These are phyloP conservation scores for Sclerotinia subarctica DNA, from an alignment of 2,329 filamentous ascomycete species.

Conservation along the genomic window DNA sequence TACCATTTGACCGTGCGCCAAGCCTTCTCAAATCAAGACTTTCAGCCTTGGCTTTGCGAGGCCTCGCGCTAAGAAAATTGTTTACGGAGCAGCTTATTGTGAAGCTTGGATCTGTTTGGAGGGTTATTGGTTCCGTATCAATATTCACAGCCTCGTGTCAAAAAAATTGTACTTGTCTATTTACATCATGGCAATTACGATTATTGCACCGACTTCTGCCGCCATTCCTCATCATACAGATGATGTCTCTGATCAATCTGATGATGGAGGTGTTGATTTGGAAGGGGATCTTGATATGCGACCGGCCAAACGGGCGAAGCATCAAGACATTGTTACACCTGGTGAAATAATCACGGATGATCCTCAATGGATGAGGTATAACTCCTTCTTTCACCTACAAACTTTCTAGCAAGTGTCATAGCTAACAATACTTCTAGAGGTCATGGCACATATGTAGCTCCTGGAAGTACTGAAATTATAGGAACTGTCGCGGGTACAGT, in stretches of 20 bases:
- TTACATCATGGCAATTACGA: constrained; percentile 38
- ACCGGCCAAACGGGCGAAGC: constrained; percentile 42
- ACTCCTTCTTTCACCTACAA: no score
- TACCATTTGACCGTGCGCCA: not conserved
- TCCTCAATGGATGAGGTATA: constrained; percentile 90
- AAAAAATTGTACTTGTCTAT: not conserved
- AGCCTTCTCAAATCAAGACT: constrained; percentile 1
- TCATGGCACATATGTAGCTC: constrained; percentile 81
- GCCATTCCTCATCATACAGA: constrained; percentile 24
- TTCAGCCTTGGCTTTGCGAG: constrained; percentile 13
- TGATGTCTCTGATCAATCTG: constrained; percentile 27
- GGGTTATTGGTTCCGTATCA: not conserved
- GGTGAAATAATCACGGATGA: constrained; percentile 86
- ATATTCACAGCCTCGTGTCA: constrained; percentile 19
- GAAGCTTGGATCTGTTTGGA: not conserved
- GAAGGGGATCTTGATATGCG: constrained; percentile 44
- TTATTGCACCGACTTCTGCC: constrained; percentile 36
- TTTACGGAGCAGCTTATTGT: not conserved
- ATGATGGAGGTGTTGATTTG: constrained; percentile 38
- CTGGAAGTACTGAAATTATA: constrained; percentile 65
- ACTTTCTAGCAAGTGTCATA: not conserved
- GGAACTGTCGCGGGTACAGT: constrained; percentile 89
- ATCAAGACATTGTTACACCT: constrained; percentile 70
- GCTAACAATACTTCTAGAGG: constrained; percentile 55
- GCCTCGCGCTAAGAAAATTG: constrained; percentile 14